Evolutionary conservation across 2,329 filamentous ascomycete genomes (phyloP), one percentile per base, ranked within the genome.

Genomic region (Colletotrichum karsti): DNA sequence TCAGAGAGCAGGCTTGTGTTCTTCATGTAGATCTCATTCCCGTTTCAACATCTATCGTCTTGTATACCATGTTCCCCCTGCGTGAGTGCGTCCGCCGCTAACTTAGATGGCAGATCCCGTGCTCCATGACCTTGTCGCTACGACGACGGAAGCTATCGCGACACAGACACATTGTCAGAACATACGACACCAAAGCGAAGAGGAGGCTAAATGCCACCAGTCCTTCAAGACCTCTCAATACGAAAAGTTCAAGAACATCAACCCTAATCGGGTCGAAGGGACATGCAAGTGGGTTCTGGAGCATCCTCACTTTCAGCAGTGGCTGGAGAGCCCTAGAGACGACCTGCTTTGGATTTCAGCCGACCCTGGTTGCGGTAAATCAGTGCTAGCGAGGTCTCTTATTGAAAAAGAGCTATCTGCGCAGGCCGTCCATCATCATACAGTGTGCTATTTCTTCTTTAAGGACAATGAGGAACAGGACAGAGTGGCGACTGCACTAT

Each of bases 331-430:
- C 35, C 2, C 7, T 1, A 7, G 30, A 4, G 68, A 74, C 39
- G 70, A 74, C 61, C 72, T 81, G 20, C 76, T 82, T 22, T 81
- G 75, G 79, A 72, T 81, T 7, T 79, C 78, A 13, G 80, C 80
- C 1, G 78, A 80, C 60, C 79, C 78, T 18, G 79, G 80, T 28
- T 81, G 78, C 64, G 79, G 80, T 6, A 82, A 82, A 67, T 82
- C 79, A 24, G 79, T n/a, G n/a, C n/a, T n/a, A n/a, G n/a, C n/a
- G n/a, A n/a, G n/a, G n/a, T n/a, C n/a, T n/a, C n/a, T n/a, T 82
- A 0, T 81, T 9, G 76, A 81, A 51, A 28, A 74, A 2, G 70
- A 75, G 30, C 65, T 80, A 37, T 7, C 48, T 58, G 18, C 63
- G 8, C 33, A 59, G 35, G 9, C 35, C 15, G 1, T 42, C 7